phyloP scores from a whole-genome alignment of 1,284 basidiomycete species.

The Ustilago crameri region DNA sequence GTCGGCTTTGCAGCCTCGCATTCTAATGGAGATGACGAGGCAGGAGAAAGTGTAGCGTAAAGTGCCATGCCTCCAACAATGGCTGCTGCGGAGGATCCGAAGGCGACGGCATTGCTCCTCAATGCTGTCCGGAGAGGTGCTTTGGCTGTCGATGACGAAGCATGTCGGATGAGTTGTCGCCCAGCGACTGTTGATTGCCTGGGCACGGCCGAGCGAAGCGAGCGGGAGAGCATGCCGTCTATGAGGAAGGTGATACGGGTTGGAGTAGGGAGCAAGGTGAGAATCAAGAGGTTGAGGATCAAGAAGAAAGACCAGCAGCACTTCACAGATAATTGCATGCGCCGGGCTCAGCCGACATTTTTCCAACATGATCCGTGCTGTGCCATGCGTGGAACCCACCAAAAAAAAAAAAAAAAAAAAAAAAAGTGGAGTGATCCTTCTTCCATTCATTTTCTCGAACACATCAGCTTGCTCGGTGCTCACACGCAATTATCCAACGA shows the following conservation, averaged over 20 bases:
- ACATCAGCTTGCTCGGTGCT: neutral
- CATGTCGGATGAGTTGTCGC: conserved; percentile 15
- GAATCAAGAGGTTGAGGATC: neutral
- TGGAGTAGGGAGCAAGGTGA: neutral
- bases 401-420: neutral
- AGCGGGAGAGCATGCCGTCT: conserved; percentile 23
- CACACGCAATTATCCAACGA: too few species aligned
- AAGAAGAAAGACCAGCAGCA: neutral
- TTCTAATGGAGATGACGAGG: conserved; percentile 12
- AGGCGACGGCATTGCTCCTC: conserved; percentile 3
- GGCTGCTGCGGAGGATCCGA: conserved; percentile 20
- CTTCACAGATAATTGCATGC: neutral
- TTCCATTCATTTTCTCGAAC: neutral
- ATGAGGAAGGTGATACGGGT: too few species aligned
- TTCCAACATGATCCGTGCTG: conserved; percentile 1
- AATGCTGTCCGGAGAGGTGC: conserved; percentile 8
- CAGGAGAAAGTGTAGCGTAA: conserved; percentile 10
- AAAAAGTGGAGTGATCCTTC: conserved; percentile 3
- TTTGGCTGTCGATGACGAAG: conserved; percentile 14
- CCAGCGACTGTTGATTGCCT: conserved; percentile 7
- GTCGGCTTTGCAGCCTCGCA: conserved; percentile 44
- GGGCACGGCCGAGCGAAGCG: conserved; percentile 25
- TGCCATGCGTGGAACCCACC: too few species aligned
- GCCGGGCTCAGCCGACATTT: conserved; percentile 6
- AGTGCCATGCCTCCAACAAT: conserved; percentile 23